Base-by-base conservation (phyloP, 225 moss, liverwort and hornwort species). In the Pseudoscleropodium purum region DNA sequence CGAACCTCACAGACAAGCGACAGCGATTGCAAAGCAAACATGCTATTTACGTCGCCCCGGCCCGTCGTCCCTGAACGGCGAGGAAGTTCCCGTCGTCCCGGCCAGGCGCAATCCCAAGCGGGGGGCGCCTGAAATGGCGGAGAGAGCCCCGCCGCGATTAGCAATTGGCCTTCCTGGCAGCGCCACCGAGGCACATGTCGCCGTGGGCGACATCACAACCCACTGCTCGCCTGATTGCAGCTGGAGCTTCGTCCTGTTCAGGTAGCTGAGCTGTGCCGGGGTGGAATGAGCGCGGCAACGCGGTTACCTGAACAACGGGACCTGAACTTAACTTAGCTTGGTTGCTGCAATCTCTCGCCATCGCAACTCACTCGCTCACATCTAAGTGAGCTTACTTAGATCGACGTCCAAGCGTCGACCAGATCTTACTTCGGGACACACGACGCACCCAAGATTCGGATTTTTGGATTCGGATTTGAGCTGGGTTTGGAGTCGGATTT, bases 101-200 rank as follows among this genome's bases (percentile, higher is more conserved):
- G 51, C 75, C 76, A 18, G 31, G 67, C 59, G 41, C 72, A 81
- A 69, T 80, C 61, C 30, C 81, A 41, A 81, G 81, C 41, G 20
- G 30, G 41, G 23, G 64, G 83, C 52, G 84, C 84, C 91, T 20
- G 82, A 82, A 92, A 89, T 56, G 49, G 63, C 92, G 91, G 89
- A 45, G 81, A 29, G 82, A 86, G 73, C 49, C 69, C n/a, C 80
- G 85, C 91, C 91, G 82, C 62, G 85, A 92, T 92, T 92, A 92
- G 92, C 82, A 89, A 91, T 36, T n/a, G 70, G 88, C 91, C 77
- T 78, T 85, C 82, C 92, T 92, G 92, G 92, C 89, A 92, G 85
- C 87, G 92, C 87, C 89, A 91, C 84, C 85, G 49, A 64, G 87
- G 84, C 75, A 51, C 70, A 91, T 85, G 87, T 76, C 87, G 76